Evolutionary conservation across 305 asterid genomes (phyloP), one percentile per base, ranked within the genome.

Genomic region (Fraxinus paxiana): DNA sequence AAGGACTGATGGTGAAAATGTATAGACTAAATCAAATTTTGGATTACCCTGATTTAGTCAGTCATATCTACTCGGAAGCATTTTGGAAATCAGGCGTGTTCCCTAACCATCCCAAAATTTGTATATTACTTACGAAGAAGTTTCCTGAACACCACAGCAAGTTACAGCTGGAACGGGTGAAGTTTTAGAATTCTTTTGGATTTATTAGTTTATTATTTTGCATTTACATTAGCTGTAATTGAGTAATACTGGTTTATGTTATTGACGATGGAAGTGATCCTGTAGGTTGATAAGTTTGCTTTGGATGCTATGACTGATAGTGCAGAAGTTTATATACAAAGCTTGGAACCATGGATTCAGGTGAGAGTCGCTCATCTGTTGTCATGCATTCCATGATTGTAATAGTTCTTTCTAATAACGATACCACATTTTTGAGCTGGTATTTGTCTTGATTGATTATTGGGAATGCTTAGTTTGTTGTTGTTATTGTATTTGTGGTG

Each of bases 261-360:
- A 77, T 67, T 84, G 77, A 82, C 83, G 81, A 51, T 82, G 76
- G 51, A 78, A 80, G 41, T 76, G 81, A 22, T n/a, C 73, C 15
- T 83, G 61, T 83, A 96, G 99, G 93, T 96, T 85, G 99, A 96
- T 88, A 96, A 92, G 90, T 77, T 88, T 90, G 92, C 98, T 80
- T 84, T 94, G 93, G 99, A 96, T 84, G 89, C 93, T 46, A 91
- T 94, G 91, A 92, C 81, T 84, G 97, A 93, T 73, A 92, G 90
- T 34, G 98, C 97, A 17, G 98, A 94, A 87, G 93, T 93, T 86
- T 94, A 90, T 88, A 76, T 96, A 70, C 97, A 91, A 92, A 94
- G 93, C 92, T 87, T 96, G 92, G 99, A 96, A 87, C 98, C 95
- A 77, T 94, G 99, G 99, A 85, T 96, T 85, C 97, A 92, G 94